A percentile compares a stretch with the other conserved stretches of the same genome.
These are phyloP conservation scores for Amniculicola lignicola DNA, from an alignment of 495 filamentous ascomycete genomes.

Conservation along the genomic window DNA sequence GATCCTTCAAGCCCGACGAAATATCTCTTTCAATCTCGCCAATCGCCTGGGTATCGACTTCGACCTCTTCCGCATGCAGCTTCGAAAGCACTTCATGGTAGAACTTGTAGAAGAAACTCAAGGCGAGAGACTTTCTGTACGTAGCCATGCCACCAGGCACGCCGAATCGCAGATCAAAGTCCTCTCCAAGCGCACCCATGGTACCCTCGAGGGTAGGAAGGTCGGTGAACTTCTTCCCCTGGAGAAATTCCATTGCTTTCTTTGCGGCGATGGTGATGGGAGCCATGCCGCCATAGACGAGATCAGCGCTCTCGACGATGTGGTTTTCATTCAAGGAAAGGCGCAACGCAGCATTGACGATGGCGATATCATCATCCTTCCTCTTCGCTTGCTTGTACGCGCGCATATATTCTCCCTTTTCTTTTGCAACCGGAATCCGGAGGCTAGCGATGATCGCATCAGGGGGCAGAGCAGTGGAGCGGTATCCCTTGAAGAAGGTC, in stretches of 20 bases:
- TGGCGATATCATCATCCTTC: slow-evolving; percentile 96
- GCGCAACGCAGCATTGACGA: slow-evolving; percentile 80
- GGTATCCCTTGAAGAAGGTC: slow-evolving; percentile 88
- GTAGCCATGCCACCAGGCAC: slow-evolving; percentile 96
- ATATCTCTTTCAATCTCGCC: slow-evolving; percentile 65
- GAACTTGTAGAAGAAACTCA: slow-evolving; percentile 86
- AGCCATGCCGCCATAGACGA: slow-evolving; percentile 92
- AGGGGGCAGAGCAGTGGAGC: slow-evolving; percentile 74
- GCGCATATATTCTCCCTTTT: slow-evolving; percentile 66
- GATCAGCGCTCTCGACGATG: slow-evolving; percentile 63
- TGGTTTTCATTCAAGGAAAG: slow-evolving; percentile 63
- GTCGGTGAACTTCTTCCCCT: slow-evolving; percentile 76
- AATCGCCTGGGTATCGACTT: slow-evolving; percentile 59
- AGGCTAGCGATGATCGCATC: slow-evolving; percentile 83
- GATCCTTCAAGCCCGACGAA: slow-evolving; percentile 61
- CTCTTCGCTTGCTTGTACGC: slow-evolving; percentile 94
- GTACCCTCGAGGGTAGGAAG: slow-evolving; percentile 77
- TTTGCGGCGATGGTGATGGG: slow-evolving; percentile 80
- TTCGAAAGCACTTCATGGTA: slow-evolving; percentile 68
- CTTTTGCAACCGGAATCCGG: slow-evolving; percentile 70
- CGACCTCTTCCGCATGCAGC: slow-evolving; percentile 44
- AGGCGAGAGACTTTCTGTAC: slow-evolving; percentile 83
- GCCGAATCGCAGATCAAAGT: slow-evolving; percentile 80
- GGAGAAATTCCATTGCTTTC: slow-evolving; percentile 64
- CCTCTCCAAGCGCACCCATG: slow-evolving; percentile 80